These are phyloP conservation scores for Barbarea vulgaris DNA, from an alignment of 345 rosid genomes.

Conservation along the genomic window DNA sequence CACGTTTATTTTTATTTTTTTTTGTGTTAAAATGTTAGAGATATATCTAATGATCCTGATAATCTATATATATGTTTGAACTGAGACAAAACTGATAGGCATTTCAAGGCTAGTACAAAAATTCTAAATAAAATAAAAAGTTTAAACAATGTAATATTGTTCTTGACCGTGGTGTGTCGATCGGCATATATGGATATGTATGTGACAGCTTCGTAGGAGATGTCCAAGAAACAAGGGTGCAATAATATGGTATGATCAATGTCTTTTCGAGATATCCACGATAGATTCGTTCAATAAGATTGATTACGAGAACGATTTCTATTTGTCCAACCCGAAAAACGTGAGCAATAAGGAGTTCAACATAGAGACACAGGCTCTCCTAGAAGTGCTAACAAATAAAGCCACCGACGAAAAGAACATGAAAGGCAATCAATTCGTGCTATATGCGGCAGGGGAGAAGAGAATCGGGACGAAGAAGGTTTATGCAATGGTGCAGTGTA, in stretches of 20 bases:
- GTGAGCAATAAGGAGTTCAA: slow-evolving; percentile 41
- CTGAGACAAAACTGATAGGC: too few species aligned
- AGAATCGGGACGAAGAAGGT: slow-evolving; percentile 24
- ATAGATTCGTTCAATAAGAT: slow-evolving; percentile 44
- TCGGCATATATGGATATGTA: too few species aligned
- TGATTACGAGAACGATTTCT: slow-evolving; percentile 41
- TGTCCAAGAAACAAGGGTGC: too few species aligned
- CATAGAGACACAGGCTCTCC: slow-evolving; percentile 36
- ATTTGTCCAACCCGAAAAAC: slow-evolving; percentile 27
- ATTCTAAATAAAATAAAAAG: too few species aligned
- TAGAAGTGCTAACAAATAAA: slow-evolving; percentile 33
- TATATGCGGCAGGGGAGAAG: background rate
- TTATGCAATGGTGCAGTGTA: slow-evolving; percentile 53
- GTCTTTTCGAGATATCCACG: slow-evolving; percentile 53
- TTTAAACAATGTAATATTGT: background rate
- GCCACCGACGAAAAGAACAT: slow-evolving; percentile 10
- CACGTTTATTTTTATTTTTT: too few species aligned
- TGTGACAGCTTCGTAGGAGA: slow-evolving; percentile 22
- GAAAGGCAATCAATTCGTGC: background rate
- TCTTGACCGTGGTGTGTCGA: background rate
- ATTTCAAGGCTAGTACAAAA: background rate
- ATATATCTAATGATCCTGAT: too few species aligned
- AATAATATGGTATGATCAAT: too few species aligned
- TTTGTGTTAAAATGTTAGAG: too few species aligned
- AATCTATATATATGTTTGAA: too few species aligned